Base-by-base conservation (phyloP, 129 eudicot genomes). In the Artemisia argyi region DNA sequence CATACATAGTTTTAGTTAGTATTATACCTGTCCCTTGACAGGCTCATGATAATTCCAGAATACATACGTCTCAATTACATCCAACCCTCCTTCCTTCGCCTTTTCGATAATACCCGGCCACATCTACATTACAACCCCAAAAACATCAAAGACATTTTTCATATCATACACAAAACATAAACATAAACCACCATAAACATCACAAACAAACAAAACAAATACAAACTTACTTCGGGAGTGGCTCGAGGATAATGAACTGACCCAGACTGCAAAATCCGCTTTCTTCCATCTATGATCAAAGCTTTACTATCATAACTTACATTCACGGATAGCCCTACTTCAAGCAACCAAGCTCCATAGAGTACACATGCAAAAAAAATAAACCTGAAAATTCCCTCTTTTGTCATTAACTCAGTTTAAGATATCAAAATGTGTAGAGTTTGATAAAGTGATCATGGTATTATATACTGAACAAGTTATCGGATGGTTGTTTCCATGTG, bases 1-100 rank as follows among this genome's bases (percentile, higher is more conserved):
- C 7, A 14, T 24, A 10, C 32, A 65, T n/a, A 11, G 11, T 49
- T 47, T 32, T 24, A 46, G 62, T n/a, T 3, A 60, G 50, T 22
- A 51, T 50, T 50, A 72, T 82, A 90, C 96, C 91, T 87, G 78
- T 63, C 96, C 96, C 80, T 79, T 84, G 15, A 84, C 84, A 42
- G 96, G 93, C 77, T 90, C 96, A 66, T 90, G 96, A 74, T 82
- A 83, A 65, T 90, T 90, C 96, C 96, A 90, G 68, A 90, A 90
- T 77, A 90, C 93, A 20, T 90, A 90, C 28, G 87, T 82, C 78
- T 89, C 92, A 17, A 89, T 89, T 44, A 86, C 88, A n/a, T 89
- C 92, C 76, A 90, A 69, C 71, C 96, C 96, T 59, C 96, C 96
- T 73, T 89, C 96, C 78, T 86, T 87, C 7, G 96, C 86, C 71